Evolutionary conservation across 257 asterid genomes (phyloP).

Genomic region (Solanum chiquidenum): DNA sequence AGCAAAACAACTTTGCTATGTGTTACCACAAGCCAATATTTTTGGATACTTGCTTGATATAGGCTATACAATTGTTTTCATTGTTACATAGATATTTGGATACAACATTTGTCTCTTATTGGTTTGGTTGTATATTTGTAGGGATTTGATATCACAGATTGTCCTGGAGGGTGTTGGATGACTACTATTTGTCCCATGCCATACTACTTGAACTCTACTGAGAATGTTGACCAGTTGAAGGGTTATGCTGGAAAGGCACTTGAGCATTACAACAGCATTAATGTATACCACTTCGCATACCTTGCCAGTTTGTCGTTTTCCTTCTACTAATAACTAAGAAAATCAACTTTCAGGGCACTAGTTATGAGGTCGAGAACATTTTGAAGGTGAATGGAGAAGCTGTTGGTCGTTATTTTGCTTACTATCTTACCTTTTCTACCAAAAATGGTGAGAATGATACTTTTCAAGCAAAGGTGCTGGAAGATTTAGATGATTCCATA

Average conservation of each 20-base stretch:
- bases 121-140: background rate
- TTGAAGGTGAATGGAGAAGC: background rate
- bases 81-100: background rate
- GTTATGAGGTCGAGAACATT: background rate
- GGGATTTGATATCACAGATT: background rate
- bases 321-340: background rate
- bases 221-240: background rate
- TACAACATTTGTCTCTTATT: background rate
- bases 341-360: no score
- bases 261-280: background rate
- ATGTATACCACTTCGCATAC: background rate
- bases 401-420: background rate
- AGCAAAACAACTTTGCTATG: background rate
- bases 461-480: background rate
- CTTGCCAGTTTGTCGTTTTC: background rate
- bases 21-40: no score
- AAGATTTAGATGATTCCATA: background rate
- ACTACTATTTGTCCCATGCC: background rate
- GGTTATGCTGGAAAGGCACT: background rate
- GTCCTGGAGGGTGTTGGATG: background rate
- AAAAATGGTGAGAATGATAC: background rate
- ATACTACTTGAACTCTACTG: background rate
- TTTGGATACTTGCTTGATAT: background rate
- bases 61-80: background rate
- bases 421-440: background rate